phyloP scores from a whole-genome alignment of 345 rosid genomes.

The Corchorus olitorius region DNA sequence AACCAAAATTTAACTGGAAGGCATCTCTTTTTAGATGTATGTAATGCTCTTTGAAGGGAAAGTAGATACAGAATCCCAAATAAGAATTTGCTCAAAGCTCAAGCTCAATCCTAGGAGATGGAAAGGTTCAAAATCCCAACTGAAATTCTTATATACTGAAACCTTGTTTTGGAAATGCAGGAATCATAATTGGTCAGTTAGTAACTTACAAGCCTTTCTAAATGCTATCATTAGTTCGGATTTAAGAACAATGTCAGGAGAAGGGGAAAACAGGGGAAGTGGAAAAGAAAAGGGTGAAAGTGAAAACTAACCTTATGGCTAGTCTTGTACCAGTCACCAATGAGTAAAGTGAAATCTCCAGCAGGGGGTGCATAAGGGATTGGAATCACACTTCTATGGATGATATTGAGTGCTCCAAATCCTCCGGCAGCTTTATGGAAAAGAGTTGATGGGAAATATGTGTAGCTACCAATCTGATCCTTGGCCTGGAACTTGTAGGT shows the following conservation, averaged over 20 bases:
- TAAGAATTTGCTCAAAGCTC: constrained; percentile 1
- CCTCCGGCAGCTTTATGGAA: constrained; percentile 91
- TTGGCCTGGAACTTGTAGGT: constrained; percentile 84
- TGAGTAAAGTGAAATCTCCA: constrained; percentile 70
- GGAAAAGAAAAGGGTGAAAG: not conserved
- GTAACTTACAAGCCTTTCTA: not conserved
- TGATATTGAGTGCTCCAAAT: constrained; percentile 67
- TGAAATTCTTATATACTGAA: not conserved
- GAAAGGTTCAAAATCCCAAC: not conserved
- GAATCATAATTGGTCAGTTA: not conserved
- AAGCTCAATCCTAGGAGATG: not conserved
- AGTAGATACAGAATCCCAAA: not conserved
- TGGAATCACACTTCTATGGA: constrained; percentile 68
- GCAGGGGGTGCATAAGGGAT: constrained; percentile 71
- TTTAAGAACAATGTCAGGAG: too few relatives aligned
- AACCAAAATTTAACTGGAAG: constrained; percentile 4
- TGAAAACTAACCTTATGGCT: constrained; percentile 62
- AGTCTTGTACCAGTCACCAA: constrained; percentile 88
- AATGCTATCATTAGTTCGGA: not conserved
- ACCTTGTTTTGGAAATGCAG: not conserved
- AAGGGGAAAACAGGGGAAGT: not conserved
- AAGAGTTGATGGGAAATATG: constrained; percentile 79
- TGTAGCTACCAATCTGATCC: constrained; percentile 87
- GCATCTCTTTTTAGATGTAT: not conserved
- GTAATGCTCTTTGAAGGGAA: not conserved